Base-by-base conservation (phyloP, 441 rosid genomes). In the Gossypium schwendimanii region DNA sequence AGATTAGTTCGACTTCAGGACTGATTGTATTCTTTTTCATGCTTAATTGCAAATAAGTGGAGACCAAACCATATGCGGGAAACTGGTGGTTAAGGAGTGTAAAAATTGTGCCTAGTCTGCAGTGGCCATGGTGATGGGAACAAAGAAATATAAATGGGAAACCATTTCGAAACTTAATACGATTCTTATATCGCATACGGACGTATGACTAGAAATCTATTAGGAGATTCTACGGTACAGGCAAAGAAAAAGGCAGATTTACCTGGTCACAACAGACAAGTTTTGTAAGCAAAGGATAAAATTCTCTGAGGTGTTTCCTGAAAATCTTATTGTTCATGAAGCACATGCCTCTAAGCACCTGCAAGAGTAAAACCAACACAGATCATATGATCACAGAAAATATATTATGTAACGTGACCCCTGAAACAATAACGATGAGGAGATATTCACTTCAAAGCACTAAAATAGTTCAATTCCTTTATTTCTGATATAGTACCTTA, bases 181-280 rank as follows among this genome's bases (percentile, higher is more conserved):
- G 9, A 26, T 47, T 26, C 44, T n/a, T 67, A 4, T 49, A 67
- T 24, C 2, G 12, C 55, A 49, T 3, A 49, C 17, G 0, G 54
- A 45, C 23, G 8, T 15, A 41, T 15, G 44, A 33, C 17, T 6
- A 45, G 54, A 70, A 73, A 81, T 76, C 73, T 44, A 45, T 4
- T 15, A 68, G 59, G 21, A 28, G 15, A 63, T 41, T 3, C 5
- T 33, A 20, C 1, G 69, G 69, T 39, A 66, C 64, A 57, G 21
- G 36, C 10, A 62, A 73, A 52, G 36, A 61, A 54, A 44, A 47
- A 26, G 61, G 67, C 2, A 65, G 69, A 59, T 73, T 77, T 88
- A 90, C 98, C 99, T 96, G 98, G 77, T 96, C 99, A 28, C 97
- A 96, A 82, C 98, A 96, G 49, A 93, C 93, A 47, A 96, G 98